Percentiles rank a stretch among this genome's conserved stretches.
phyloP scores from a whole-genome alignment of 768 basidiomycete species.

The Terana coerulea region DNA sequence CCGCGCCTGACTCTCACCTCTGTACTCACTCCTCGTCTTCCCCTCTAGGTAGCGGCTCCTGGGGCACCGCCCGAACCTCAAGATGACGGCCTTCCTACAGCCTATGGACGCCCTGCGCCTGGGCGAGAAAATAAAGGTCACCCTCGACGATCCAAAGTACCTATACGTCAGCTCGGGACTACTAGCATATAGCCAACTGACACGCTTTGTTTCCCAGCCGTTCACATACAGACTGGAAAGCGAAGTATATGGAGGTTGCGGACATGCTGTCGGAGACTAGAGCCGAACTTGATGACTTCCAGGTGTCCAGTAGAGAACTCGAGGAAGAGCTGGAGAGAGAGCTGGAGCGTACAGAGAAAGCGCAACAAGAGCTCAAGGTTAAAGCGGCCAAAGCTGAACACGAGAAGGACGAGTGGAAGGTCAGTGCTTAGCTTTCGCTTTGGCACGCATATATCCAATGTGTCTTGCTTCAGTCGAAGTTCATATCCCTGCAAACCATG shows the following conservation, averaged over 20 bases:
- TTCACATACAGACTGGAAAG: conserved; percentile 66
- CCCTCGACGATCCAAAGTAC: conserved; percentile 13
- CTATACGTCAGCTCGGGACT: conserved; percentile 1
- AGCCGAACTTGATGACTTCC: conserved; percentile 83
- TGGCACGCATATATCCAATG: not conserved
- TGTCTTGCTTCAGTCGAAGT: conserved; percentile 53
- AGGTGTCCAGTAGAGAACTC: conserved; percentile 83
- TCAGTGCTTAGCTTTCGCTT: conserved; percentile 30
- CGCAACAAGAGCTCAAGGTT: conserved; percentile 74
- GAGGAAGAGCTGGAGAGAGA: conserved; percentile 93
- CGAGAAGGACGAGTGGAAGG: conserved; percentile 94
- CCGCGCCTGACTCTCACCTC: conserved; percentile 18
- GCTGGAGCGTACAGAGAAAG: conserved; percentile 81
- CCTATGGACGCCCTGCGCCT: conserved; percentile 50
- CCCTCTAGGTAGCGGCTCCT: conserved; percentile 6
- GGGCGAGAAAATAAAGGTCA: conserved; percentile 5
- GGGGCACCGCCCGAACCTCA: conserved; percentile 29
- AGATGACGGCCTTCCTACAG: conserved; percentile 53
- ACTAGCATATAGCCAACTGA: conserved; percentile 5
- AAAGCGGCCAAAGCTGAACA: conserved; percentile 66
- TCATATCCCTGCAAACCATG: conserved; percentile 82
- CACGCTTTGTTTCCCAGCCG: conserved; percentile 38
- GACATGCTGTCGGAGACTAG: conserved; percentile 84
- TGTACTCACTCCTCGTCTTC: conserved; percentile 14
- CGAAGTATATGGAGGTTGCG: conserved; percentile 77